These are phyloP conservation scores for Cercophora newfieldiana DNA, from an alignment of 495 filamentous ascomycete species.

Conservation along the genomic window DNA sequence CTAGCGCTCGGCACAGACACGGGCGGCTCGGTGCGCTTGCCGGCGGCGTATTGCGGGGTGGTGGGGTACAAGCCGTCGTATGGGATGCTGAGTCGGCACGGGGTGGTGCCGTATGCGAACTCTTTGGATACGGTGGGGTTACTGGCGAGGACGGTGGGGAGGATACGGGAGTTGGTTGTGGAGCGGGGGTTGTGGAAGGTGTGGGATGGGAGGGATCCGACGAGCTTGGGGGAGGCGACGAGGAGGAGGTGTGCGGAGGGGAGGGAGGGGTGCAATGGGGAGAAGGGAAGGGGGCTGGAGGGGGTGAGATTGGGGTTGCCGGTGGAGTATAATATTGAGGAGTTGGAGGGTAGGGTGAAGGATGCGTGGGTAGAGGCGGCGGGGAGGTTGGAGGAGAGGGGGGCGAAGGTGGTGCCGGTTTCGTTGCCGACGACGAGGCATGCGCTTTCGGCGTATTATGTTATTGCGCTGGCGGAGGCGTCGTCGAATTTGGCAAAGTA, in stretches of 20 bases:
- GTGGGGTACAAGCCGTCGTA: constrained; percentile 90
- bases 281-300: constrained; percentile 30
- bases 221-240: constrained; percentile 59
- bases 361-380: constrained; percentile 66
- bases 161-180: constrained; percentile 59
- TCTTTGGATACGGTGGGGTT: constrained; percentile 93
- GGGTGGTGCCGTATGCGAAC: constrained; percentile 93
- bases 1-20: constrained; percentile 92
- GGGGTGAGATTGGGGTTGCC: constrained; percentile 68
- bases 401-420: constrained; percentile 69
- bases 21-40: constrained; percentile 87
- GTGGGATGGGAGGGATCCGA: constrained; percentile 77
- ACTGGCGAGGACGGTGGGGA: constrained; percentile 53
- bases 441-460: constrained; percentile 90
- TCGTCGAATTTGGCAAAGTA: constrained; percentile 98
- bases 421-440: constrained; percentile 82
- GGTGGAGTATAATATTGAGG: constrained; percentile 81
- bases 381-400: constrained; percentile 54
- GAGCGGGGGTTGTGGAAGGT: constrained; percentile 42
- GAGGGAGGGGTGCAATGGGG: constrained; percentile 32
- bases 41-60: constrained; percentile 84
- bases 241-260: constrained; percentile 53
- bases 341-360: constrained; percentile 67
- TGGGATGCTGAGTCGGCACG: constrained; percentile 71
- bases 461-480: constrained; percentile 92